Percentiles rank a stretch among this genome's conserved stretches.
phyloP scores from a whole-genome alignment of 1,139 yeast genomes.

The Geotrichum aggregatum region DNA sequence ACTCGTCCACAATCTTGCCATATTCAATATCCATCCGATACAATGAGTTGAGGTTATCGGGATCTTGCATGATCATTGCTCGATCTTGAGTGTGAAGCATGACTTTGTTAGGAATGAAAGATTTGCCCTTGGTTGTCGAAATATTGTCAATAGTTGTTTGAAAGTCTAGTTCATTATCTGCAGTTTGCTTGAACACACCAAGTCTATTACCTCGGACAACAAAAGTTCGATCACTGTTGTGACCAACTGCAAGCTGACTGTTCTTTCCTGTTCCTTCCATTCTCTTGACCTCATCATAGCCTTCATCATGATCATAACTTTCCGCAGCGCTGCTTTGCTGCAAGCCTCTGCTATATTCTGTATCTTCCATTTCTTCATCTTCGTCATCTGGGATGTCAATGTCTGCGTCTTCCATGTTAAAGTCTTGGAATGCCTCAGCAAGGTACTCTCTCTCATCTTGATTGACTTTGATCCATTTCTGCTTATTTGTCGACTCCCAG shows the following conservation, averaged over 20 bases:
- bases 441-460: slow-evolving; percentile 49
- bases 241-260: slow-evolving; percentile 66
- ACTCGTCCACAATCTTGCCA: slow-evolving; percentile 80
- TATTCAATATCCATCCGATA: slow-evolving; percentile 73
- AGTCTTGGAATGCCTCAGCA: slow-evolving; percentile 45
- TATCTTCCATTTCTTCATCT: slow-evolving; percentile 31
- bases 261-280: slow-evolving; percentile 44
- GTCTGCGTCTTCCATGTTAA: slow-evolving; percentile 38
- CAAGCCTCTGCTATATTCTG: slow-evolving; percentile 20
- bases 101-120: slow-evolving; percentile 57
- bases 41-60: slow-evolving; percentile 44
- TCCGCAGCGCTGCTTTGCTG: slow-evolving; percentile 25
- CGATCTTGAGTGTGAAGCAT: slow-evolving; percentile 76
- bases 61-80: slow-evolving; percentile 60
- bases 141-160: slow-evolving; percentile 64
- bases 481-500: slow-evolving; percentile 59
- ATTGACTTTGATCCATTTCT: slow-evolving; percentile 47
- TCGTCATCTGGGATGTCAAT: slow-evolving; percentile 34
- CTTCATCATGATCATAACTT: slow-evolving; percentile 36
- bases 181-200: slow-evolving; percentile 70
- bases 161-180: slow-evolving; percentile 52
- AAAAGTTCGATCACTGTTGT: slow-evolving; percentile 64
- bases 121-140: slow-evolving; percentile 49
- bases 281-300: slow-evolving; percentile 36
- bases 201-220: slow-evolving; percentile 75